Evolutionary conservation across 495 filamentous ascomycete genomes (phyloP).

Genomic region (Aspergillus sparsus): DNA sequence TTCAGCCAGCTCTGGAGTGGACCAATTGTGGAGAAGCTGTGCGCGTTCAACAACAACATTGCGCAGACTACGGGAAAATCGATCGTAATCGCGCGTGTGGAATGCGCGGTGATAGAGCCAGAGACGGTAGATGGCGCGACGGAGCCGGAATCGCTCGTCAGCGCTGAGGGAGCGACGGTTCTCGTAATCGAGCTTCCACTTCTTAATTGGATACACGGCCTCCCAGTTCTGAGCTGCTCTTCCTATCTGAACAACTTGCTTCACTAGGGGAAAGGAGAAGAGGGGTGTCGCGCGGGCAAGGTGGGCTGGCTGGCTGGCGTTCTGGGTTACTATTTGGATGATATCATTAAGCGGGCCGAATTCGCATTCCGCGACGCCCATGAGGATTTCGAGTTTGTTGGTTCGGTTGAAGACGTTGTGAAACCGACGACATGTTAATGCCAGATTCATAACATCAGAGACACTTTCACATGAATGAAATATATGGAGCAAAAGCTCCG

Average conservation of each 20-base stretch:
- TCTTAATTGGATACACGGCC: conserved; percentile 65
- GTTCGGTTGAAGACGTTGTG: conserved; percentile 53
- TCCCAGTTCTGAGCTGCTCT: conserved; percentile 63
- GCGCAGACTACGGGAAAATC: conserved; percentile 47
- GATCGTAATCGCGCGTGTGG: conserved; percentile 49
- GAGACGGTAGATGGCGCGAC: conserved; percentile 67
- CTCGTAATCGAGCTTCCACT: conserved; percentile 61
- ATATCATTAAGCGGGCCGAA: conserved; percentile 63
- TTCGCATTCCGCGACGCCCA: conserved; percentile 53
- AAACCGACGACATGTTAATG: conserved; percentile 55
- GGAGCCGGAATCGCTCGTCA: conserved; percentile 59
- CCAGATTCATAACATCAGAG: conserved; percentile 54
- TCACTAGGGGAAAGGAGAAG: conserved; percentile 53
- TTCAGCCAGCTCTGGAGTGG: conserved; percentile 54
- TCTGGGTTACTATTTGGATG: conserved; percentile 60
- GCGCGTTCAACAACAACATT: conserved; percentile 50
- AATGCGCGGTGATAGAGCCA: conserved; percentile 66
- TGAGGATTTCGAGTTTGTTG: conserved; percentile 56
- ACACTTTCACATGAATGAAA: conserved; percentile 56
- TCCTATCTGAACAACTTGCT: conserved; percentile 60
- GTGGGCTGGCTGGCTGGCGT: conserved; percentile 57
- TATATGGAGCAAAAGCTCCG: conserved; percentile 63
- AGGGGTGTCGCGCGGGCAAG: conserved; percentile 46
- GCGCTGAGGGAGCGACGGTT: conserved; percentile 61
- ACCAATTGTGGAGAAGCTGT: conserved; percentile 59